Percentiles rank a stretch among this genome's conserved stretches.
phyloP scores from a whole-genome alignment of 768 basidiomycete genomes.

The Lentinula lateritia region DNA sequence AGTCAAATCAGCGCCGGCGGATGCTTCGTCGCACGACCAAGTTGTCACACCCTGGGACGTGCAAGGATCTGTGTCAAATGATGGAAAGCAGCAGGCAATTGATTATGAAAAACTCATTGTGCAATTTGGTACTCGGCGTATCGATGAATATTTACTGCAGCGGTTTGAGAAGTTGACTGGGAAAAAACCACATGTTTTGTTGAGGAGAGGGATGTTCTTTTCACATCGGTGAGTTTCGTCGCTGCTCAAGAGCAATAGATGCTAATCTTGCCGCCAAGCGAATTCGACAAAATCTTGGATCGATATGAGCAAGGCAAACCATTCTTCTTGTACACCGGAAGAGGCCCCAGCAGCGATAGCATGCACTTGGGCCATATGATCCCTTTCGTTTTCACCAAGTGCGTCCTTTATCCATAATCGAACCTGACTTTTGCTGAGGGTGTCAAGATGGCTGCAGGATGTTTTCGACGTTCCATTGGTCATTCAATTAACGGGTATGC shows the following conservation, averaged over 20 bases:
- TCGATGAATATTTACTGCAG: constrained; percentile 72
- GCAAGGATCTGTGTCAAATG: constrained; percentile 79
- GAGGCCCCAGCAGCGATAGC: constrained; percentile 93
- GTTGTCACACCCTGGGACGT: constrained; percentile 98
- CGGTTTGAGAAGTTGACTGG: constrained; percentile 93
- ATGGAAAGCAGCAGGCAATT: constrained; percentile 89
- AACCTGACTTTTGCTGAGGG: background rate
- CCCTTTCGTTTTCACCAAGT: constrained; percentile 97
- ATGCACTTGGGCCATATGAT: constrained; percentile 98
- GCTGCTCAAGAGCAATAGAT: background rate
- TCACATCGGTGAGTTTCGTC: constrained; percentile 75
- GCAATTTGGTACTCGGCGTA: constrained; percentile 86
- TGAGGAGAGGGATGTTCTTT: constrained; percentile 94
- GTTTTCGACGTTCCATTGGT: constrained; percentile 94
- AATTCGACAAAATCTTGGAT: constrained; percentile 90
- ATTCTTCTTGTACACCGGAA: constrained; percentile 96
- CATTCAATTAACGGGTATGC: constrained; percentile 85
- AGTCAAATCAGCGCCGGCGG: constrained; percentile 2
- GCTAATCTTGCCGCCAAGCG: constrained; percentile 42
- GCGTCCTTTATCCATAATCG: constrained; percentile 18
- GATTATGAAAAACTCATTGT: constrained; percentile 94
- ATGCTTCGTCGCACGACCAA: constrained; percentile 41
- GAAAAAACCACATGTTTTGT: constrained; percentile 76
- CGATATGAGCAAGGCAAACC: constrained; percentile 96
- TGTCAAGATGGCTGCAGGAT: constrained; percentile 86